Evolutionary conservation across 768 basidiomycete genomes (phyloP), one percentile per base, ranked within the genome.

Genomic region (Lactarius tabidus): DNA sequence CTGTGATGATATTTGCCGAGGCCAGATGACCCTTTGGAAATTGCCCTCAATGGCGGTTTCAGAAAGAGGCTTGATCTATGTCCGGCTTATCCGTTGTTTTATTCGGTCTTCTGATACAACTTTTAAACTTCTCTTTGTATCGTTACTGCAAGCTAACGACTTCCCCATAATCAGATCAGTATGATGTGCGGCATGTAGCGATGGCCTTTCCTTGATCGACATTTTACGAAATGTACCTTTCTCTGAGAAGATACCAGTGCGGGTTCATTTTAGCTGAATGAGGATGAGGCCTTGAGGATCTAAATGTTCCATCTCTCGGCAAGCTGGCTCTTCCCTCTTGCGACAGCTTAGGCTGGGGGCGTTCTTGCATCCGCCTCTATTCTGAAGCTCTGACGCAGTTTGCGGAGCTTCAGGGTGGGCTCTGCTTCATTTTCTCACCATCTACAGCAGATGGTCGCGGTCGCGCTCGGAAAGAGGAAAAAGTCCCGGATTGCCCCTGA

Each of bases 1-100:
- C 36, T 66, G 72, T 77, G 88, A 90, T 87, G 89, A 87, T 66
- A 85, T 70, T 70, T 80, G 86, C 89, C 90, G 90, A 89, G 90
- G 90, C 90, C 90, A 91, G 86, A 89, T 85, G 90, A 91, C 85
- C 71, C 87, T 88, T 80, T 74, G 77, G 72, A 75, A 73, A 70
- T 69, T 70, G 65, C 52, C 15, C 14, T 69, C 54, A 67, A 45
- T 31, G 60, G 60, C 41, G 45, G 60, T 59, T 54, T 59, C 29
- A 67, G 68, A 71, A 79, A 84, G 83, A 72, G 69, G 84, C 48
- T 74, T 84, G 85, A 86, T 80, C 77, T 79, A 80, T 73, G 82
- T 82, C 85, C 85, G 85, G 85, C 79, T 83, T 78, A 41, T 59
- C 43, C 38, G 12, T 51, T 38, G 31, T 29, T 56, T 58, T 54